Base-by-base conservation (phyloP, 257 asterid genomes). In the Cruciata laevipes region DNA sequence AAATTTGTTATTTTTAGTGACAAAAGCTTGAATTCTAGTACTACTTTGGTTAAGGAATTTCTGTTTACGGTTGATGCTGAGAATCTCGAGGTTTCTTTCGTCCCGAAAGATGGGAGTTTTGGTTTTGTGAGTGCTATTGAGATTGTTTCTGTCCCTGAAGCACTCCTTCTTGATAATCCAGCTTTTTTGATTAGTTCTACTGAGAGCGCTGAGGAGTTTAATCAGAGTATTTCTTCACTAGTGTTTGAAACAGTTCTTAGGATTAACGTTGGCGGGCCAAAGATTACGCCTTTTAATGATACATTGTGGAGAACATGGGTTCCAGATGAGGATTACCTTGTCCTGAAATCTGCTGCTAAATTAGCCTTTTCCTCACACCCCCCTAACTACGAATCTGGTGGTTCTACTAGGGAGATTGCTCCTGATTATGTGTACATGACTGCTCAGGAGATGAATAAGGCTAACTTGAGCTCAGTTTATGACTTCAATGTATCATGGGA, bases 261-360 rank as follows among this genome's bases (percentile, higher is more conserved):
- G 82, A 74, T 90, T 70, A 90, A 90, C 35, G 96, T 90, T 65
- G 97, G 97, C 10, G 97, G 97, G 13, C 67, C 76, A 20, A 71
- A 38, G 47, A 9, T 90, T 62, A 86, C 96, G 6, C 95, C 97
- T 38, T 88, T 85, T 52, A 89, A 89, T 72, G 96, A 89, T 61
- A 82, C 95, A 31, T 89, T 89, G 24, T 87, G 96, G 96, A 79
- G 96, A 44, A 81, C 77, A 57, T 89, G 96, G 95, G 52, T 83
- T 31, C 95, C 96, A 1, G 96, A 89, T 75, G 87, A 77, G 11
- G 91, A 77, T 61, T 89, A 76, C 74, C 91, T 89, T 20, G 83
- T 83, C 65, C 44, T 89, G 58, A 82, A 85, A 81, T 81, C 95
- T 21, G 84, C 95, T 67, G 93, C 93, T 31, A 82, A 75, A 63